Conservation (phyloP, 179 eudicot species). For the Carnegiea gigantea region DNA sequence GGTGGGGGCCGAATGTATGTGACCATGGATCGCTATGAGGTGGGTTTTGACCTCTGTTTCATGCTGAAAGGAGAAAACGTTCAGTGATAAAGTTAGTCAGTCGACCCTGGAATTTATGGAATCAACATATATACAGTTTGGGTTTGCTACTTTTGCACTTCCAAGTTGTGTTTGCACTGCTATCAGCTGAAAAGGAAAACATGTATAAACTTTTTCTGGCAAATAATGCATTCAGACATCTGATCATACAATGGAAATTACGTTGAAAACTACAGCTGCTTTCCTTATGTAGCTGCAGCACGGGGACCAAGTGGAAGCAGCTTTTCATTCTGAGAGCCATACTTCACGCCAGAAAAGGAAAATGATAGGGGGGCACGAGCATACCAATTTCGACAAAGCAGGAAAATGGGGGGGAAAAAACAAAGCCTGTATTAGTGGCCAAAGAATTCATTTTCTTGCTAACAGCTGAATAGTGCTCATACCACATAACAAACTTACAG, state of each 20-base stretch:
- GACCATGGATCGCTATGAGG: constrained; percentile 97
- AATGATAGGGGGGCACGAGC: too few relatives aligned
- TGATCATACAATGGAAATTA: neutral
- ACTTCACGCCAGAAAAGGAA: too few relatives aligned
- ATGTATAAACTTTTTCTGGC: neutral
- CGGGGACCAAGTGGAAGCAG: too few relatives aligned
- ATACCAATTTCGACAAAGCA: too few relatives aligned
- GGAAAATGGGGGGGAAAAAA: too few relatives aligned
- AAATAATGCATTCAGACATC: neutral
- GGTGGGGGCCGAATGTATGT: constrained; percentile 98
- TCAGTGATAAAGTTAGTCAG: neutral
- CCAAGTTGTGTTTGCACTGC: neutral
- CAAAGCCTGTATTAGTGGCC: too few relatives aligned
- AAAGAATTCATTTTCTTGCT: too few relatives aligned
- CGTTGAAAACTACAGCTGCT: too few relatives aligned
- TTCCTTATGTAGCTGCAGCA: too few relatives aligned
- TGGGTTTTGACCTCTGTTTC: constrained; percentile 18
- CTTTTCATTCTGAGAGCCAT: too few relatives aligned
- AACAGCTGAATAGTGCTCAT: too few relatives aligned
- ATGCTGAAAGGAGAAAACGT: neutral
- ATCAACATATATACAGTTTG: neutral
- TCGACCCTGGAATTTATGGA: neutral
- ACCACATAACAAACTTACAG: too few relatives aligned
- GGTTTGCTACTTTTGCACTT: neutral
- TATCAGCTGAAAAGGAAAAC: neutral